Evolutionary conservation across 768 basidiomycete genomes (phyloP), one percentile per base, ranked within the genome.

Genomic region (Pleurotus salmoneostramineus): DNA sequence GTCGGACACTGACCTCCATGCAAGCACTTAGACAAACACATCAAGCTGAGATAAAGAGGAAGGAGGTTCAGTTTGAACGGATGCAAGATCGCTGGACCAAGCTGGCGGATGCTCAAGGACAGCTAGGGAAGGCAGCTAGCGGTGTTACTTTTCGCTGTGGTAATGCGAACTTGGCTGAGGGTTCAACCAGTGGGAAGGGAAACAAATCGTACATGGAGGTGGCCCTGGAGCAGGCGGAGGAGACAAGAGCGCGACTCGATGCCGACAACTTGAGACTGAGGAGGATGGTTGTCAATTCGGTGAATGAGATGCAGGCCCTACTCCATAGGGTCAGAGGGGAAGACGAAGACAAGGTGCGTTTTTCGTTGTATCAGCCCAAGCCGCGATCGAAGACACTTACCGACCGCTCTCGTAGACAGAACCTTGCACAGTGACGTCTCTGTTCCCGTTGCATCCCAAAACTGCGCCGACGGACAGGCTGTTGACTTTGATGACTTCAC

Each of bases 41-140:
- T 60, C 78, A 83, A 57, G 76, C 78, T 36, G 93, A 94, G 66
- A 67, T 91, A 35, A 92, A 87, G 78, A 89, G 88, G 76, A 83
- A 82, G 64, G 92, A 95, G 63, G 88, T 87, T 62, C 91, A 94
- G 42, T 71, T 86, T 14, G 91, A 93, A 63, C 79, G 84, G 14
- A 84, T 88, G 66, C 62, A 81, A 31, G 91, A 93, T 50, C 84
- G 83, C 61, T 92, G 89, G 89, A 73, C 77, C 32, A 92, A 85
- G 66, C 68, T 93, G 14, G 72, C 82, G 4, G 91, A 92, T 57
- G 68, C 77, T 7, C 92, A 93, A 68, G 68, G 80, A 0, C 89
- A 86, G 68, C 71, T 87, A 4, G 73, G 75, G 10, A 62, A 71
- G 0, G 65, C 74, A 1, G 70, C 79, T 4, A 77, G 82, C 56